Base-by-base conservation (phyloP, 1,139 yeast species). In the Pichia sp. region DNA sequence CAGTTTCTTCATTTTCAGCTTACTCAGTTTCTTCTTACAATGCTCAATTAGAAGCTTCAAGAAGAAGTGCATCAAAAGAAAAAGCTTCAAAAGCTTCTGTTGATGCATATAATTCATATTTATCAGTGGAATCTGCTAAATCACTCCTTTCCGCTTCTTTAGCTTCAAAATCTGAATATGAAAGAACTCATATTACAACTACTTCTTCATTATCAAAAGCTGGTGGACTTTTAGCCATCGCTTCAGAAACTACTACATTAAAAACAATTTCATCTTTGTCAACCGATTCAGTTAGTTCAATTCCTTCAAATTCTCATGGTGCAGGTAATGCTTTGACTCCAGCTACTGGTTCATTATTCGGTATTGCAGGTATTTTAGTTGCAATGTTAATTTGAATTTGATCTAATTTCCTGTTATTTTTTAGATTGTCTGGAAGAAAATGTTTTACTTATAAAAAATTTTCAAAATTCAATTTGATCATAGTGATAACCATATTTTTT, bases 291-390 rank as follows among this genome's bases (percentile, higher is more conserved):
- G 39, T 47, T 33, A 19, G 37, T 14, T 10, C 40, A 10, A 41
- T 48, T 27, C 45, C 51, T 22, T 28, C 42, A 16, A 33, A 33
- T 29, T 45, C 47, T 16, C 37, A 38, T 23, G 50, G 33, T 38
- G 66, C 60, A 33, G 74, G 66, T 39, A 63, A 63, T 35, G 62
- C 54, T 39, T 49, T 51, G 47, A 62, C 52, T 52, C 65, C 60
- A 59, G 56, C 49, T 66, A 67, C 52, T 35, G 71, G 74, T 35
- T 60, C 72, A 43, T 63, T 73, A 19, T 55, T 73, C 43, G 79
- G 80, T 52, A 55, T 73, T 41, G 59, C 72, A 41, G 80, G 78
- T 57, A 62, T 74, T 48, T 66, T 72, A 35, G 60, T 69, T 52
- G 76, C 75, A 51, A 73, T 75, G 42, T 66, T 75, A 49, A 59